phyloP scores from a whole-genome alignment of 1,284 basidiomycete genomes.

The Xerocomus nothofagi region DNA sequence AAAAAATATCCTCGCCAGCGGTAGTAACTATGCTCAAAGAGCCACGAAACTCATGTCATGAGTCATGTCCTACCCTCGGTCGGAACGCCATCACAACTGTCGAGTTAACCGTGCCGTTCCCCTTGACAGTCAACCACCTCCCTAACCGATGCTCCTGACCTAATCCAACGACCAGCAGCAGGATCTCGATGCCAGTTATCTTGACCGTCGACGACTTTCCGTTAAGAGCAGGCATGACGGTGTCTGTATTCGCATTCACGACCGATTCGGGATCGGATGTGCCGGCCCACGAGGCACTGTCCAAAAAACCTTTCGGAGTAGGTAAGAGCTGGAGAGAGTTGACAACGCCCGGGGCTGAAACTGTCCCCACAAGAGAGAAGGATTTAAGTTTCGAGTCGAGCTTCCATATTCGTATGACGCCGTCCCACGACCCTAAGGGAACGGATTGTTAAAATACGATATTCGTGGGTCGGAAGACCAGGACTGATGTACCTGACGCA shows the following conservation, averaged over 20 bases:
- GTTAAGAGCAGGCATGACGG: background rate
- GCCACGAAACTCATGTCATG: background rate
- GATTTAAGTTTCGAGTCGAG: conserved; percentile 75
- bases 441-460: conserved; percentile 10
- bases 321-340: conserved; percentile 87
- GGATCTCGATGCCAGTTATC: conserved; percentile 36
- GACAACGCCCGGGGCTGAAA: conserved; percentile 76
- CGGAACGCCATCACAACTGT: conserved; percentile 56
- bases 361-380: conserved; percentile 65
- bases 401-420: conserved; percentile 86
- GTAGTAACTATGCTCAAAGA: background rate
- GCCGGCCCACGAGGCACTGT: conserved; percentile 20
- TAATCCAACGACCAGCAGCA: conserved; percentile 76
- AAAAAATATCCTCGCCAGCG: background rate
- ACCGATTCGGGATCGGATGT: background rate
- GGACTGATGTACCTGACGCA: conserved; percentile 66
- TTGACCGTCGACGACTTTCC: conserved; percentile 13
- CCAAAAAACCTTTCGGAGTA: conserved; percentile 51
- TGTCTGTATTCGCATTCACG: background rate
- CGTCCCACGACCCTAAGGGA: conserved; percentile 86
- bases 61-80: conserved; percentile 17
- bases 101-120: conserved; percentile 69
- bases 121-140: conserved; percentile 81
- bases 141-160: conserved; percentile 90
- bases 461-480: background rate